Conservation (phyloP, 257 asterid genomes). For the Pogostemon cablin region DNA sequence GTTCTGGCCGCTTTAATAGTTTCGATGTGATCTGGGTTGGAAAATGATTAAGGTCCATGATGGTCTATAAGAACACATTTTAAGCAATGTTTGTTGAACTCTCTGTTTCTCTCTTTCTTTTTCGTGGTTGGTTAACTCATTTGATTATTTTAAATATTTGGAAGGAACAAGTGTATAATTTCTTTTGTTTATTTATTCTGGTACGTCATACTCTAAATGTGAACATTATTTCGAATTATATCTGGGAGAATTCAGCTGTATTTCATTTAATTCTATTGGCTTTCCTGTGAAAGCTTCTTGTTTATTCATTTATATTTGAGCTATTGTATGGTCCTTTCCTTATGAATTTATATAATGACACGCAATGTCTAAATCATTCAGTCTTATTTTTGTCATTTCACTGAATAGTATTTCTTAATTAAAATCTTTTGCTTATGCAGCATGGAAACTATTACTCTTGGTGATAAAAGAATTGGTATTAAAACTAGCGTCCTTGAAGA, state of each 20-base stretch:
- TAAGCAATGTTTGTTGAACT: too few relatives aligned
- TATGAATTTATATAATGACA: conserved; percentile 1
- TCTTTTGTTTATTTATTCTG: conserved; percentile 12
- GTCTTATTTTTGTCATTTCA: conserved; percentile 12
- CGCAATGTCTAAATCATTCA: conserved; percentile 6
- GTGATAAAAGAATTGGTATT: conserved; percentile 96
- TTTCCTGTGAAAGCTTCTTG: not conserved
- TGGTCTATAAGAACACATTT: not conserved
- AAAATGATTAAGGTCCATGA: conserved; percentile 4
- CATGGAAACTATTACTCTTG: conserved; percentile 95
- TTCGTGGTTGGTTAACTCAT: not conserved
- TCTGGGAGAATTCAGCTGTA: too few relatives aligned
- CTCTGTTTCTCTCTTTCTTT: not conserved
- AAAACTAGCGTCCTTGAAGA: conserved; percentile 97
- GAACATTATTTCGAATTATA: not conserved
- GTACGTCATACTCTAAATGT: not conserved
- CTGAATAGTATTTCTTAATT: conserved; percentile 1
- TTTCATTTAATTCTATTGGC: not conserved
- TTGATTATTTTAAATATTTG: not conserved
- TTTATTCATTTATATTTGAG: conserved; percentile 8
- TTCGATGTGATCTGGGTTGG: not conserved
- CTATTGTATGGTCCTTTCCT: not conserved
- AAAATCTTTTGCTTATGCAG: conserved; percentile 49
- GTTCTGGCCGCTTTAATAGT: not conserved
- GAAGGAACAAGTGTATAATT: not conserved